Conservation (phyloP, 2,329 filamentous ascomycete genomes). For the Trichophyton rubrum region DNA sequence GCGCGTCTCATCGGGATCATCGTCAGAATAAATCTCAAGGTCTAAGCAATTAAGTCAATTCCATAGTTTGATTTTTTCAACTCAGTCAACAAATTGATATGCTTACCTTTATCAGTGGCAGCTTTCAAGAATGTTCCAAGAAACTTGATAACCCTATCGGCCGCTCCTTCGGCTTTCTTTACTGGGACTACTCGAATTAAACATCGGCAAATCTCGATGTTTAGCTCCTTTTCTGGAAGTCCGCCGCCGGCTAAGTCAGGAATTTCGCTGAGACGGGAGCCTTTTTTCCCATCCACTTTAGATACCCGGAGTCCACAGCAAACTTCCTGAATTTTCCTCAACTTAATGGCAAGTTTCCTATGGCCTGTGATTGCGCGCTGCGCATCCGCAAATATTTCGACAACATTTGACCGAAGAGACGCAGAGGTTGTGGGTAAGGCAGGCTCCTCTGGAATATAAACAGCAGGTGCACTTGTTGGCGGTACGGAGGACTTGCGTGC, state of each 20-base stretch:
- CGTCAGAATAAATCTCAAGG: slow-evolving; percentile 49
- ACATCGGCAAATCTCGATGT: slow-evolving; percentile 70
- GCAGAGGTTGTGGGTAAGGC: slow-evolving; percentile 28
- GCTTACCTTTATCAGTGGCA: slow-evolving; percentile 45
- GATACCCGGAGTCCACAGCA: slow-evolving; percentile 50
- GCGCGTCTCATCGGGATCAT: slow-evolving; percentile 55
- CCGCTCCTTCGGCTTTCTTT: slow-evolving; percentile 82
- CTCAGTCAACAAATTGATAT: not conserved
- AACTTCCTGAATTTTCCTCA: slow-evolving; percentile 81
- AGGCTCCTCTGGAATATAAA: slow-evolving; percentile 52
- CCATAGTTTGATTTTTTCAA: not conserved
- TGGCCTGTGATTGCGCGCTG: slow-evolving; percentile 85
- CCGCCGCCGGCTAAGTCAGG: slow-evolving; percentile 39
- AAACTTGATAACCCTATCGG: slow-evolving; percentile 76
- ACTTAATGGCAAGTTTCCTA: slow-evolving; percentile 71
- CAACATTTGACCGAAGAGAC: slow-evolving; percentile 60
- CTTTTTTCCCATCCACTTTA: slow-evolving; percentile 22
- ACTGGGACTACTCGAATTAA: slow-evolving; percentile 70
- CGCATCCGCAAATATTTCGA: slow-evolving; percentile 62
- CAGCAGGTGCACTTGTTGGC: slow-evolving; percentile 58
- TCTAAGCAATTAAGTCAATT: slow-evolving; percentile 34
- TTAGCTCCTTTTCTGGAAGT: slow-evolving; percentile 69
- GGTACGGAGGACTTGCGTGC: slow-evolving; percentile 35
- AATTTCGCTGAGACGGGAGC: slow-evolving; percentile 12
- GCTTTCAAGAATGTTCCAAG: slow-evolving; percentile 74